Base-by-base conservation (phyloP, 345 rosid genomes). In the Chamaenerion angustifolium region DNA sequence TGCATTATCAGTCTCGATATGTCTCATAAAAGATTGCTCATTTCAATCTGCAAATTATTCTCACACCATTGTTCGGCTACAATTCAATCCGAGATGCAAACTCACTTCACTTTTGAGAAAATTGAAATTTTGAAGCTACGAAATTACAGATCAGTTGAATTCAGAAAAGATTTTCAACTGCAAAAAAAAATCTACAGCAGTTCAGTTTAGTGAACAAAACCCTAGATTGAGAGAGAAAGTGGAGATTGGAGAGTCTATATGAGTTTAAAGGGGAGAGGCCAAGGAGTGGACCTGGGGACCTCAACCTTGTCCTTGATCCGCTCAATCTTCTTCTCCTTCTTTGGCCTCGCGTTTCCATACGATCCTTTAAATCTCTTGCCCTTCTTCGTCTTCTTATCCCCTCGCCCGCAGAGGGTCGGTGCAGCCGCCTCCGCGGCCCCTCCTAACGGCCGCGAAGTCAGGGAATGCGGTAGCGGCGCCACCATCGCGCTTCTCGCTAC, bases 211-310 rank as follows among this genome's bases (percentile, higher is more conserved):
- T n/a, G n/a, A n/a, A n/a, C n/a, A n/a, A n/a, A n/a, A n/a, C n/a
- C n/a, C 48, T 31, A 19, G 18, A 6, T 17, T 42, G 19, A 46
- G 48, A 16, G n/a, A n/a, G n/a, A n/a, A n/a, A n/a, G n/a, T n/a
- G n/a, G n/a, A n/a, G n/a, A n/a, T n/a, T n/a, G n/a, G n/a, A n/a
- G n/a, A n/a, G n/a, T 43, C 72, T 67, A 92, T 57, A 87, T 82
- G 76, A 92, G 87, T 80, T 84, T 92, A 81, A 92, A 92, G 62
- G 95, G 95, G 23, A 88, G 94, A 67, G 96, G 98, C 98, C 95
- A 92, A 40, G 98, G 96, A 48, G 95, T 92, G 35, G 96, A 88
- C 81, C 90, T 84, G 69, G 96, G 98, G 23, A 88, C 76, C 68
- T 92, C 96, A 11, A 80, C 77, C 70, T 63, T 92, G 49, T 87